Conservation (phyloP, 805 yeast genomes). For the Candida hungchunana region DNA sequence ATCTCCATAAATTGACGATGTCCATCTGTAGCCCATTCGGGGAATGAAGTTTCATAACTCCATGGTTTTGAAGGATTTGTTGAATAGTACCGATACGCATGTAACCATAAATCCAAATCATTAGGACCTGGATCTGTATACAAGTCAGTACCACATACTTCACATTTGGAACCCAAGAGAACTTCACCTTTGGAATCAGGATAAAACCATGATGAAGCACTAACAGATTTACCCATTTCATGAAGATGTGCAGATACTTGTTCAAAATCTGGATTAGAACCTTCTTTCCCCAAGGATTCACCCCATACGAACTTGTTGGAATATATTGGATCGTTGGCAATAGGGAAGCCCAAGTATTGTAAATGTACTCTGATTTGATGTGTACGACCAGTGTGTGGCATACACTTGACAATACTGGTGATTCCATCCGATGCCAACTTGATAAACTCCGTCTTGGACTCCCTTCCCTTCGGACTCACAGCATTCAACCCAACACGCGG, state of each 20-base stretch:
- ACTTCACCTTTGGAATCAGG: constrained; percentile 52
- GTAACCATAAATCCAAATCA: constrained; percentile 86
- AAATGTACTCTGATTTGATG: constrained; percentile 94
- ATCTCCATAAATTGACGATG: constrained; percentile 62
- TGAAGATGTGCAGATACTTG: constrained; percentile 49
- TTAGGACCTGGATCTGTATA: constrained; percentile 87
- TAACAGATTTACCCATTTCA: constrained; percentile 62
- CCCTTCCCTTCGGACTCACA: constrained; percentile 46
- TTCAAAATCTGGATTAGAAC: constrained; percentile 46
- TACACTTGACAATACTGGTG: constrained; percentile 72
- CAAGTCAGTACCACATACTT: constrained; percentile 60
- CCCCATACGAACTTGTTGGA: constrained; percentile 86
- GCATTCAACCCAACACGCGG: constrained; percentile 64
- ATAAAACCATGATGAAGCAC: constrained; percentile 38
- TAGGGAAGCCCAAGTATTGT: constrained; percentile 85
- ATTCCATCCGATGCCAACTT: constrained; percentile 25
- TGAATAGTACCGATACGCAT: constrained; percentile 78
- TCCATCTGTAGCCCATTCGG: constrained; percentile 47
- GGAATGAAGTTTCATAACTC: constrained; percentile 25
- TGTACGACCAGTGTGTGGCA: constrained; percentile 88
- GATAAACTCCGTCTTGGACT: constrained; percentile 66
- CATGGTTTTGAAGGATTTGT: constrained; percentile 32
- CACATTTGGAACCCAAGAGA: constrained; percentile 54
- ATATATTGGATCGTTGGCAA: constrained; percentile 88
- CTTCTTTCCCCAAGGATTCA: constrained; percentile 51